phyloP scores from a whole-genome alignment of 2,329 filamentous ascomycete species.

The Beauveria rudraprayagi region DNA sequence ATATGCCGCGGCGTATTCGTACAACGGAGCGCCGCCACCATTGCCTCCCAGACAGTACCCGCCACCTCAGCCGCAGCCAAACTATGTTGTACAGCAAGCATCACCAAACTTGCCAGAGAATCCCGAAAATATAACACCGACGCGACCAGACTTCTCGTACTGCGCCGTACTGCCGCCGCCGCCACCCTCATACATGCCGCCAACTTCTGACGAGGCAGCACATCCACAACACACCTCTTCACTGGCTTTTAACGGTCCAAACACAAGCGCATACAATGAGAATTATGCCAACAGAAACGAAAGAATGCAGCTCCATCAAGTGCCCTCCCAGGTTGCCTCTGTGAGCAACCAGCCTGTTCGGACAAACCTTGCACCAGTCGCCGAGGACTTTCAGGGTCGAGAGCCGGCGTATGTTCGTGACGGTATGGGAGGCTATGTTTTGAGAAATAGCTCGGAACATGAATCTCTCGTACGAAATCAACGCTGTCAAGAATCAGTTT shows the following conservation, averaged over 20 bases:
- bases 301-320: neutral
- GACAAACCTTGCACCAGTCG: neutral
- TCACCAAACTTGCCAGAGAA: neutral
- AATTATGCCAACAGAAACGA: neutral
- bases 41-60: conserved; percentile 3
- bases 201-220: neutral
- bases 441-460: neutral
- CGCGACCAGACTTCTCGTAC: neutral
- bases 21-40: neutral
- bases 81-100: neutral
- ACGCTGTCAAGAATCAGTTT: no score
- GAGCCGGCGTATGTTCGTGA: neutral
- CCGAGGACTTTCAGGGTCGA: neutral
- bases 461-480: no score
- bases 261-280: neutral
- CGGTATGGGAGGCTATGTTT: neutral
- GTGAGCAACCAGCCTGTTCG: neutral
- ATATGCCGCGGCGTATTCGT: neutral
- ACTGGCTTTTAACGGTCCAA: neutral
- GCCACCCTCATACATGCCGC: neutral
- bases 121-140: neutral
- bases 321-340: neutral
- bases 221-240: neutral
- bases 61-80: neutral
- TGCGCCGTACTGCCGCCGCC: conserved; percentile 5